phyloP scores from a whole-genome alignment of 495 filamentous ascomycete genomes.

The Penicillium samsonianum region DNA sequence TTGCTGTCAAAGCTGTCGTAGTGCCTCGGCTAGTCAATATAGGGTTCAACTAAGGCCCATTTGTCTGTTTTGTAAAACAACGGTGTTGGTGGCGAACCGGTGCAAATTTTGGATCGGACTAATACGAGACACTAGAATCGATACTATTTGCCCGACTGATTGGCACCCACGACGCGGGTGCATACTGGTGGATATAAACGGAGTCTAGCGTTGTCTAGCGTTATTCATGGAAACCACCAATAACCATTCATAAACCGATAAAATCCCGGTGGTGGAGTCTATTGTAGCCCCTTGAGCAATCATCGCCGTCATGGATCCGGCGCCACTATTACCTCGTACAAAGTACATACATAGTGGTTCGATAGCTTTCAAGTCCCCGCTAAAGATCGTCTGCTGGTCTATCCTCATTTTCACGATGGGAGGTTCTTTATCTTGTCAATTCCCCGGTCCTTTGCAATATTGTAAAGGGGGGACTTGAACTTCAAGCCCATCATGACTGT shows the following conservation, averaged over 20 bases:
- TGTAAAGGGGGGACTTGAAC: background rate
- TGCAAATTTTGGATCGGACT: constrained; percentile 5
- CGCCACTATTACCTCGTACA: constrained; percentile 1
- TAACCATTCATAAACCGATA: constrained; percentile 5
- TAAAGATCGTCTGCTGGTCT: background rate
- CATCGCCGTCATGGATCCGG: background rate
- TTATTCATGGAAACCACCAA: background rate
- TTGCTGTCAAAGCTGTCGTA: constrained; percentile 12
- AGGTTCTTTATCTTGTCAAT: constrained; percentile 5
- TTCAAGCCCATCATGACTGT: constrained; percentile 27
- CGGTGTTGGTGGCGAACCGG: constrained; percentile 13
- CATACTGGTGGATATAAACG: constrained; percentile 5
- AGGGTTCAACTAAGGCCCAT: constrained; percentile 19
- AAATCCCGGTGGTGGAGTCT: constrained; percentile 1
- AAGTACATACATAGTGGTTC: background rate
- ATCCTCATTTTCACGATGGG: constrained; percentile 12
- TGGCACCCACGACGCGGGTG: too few relatives aligned
- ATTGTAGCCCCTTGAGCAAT: constrained; percentile 4
- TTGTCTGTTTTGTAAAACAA: constrained; percentile 16
- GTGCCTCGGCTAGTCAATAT: constrained; percentile 20
- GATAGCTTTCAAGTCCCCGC: constrained; percentile 10
- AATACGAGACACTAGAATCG: constrained; percentile 7
- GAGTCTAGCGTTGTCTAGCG: background rate
- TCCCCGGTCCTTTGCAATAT: background rate
- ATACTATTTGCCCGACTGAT: background rate